Percentiles rank a stretch among this genome's conserved stretches.
Conservation (phyloP, 2,329 filamentous ascomycete genomes). For the Chalara sp. region DNA sequence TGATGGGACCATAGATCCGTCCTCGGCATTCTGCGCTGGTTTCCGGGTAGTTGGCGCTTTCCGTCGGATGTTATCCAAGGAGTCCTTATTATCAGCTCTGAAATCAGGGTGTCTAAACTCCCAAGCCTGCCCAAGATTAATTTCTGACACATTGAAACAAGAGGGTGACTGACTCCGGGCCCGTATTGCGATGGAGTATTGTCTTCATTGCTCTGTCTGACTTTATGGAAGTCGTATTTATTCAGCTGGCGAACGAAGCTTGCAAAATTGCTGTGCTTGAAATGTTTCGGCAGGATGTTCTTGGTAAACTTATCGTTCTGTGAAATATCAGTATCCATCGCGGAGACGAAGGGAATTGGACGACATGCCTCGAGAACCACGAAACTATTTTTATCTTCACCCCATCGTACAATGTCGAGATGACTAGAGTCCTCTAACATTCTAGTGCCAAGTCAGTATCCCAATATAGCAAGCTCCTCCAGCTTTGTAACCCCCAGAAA, state of each 20-base stretch:
- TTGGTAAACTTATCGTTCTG: conserved; percentile 99
- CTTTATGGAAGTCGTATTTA: conserved; percentile 98
- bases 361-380: conserved; percentile 83
- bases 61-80: conserved; percentile 88
- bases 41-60: conserved; percentile 93
- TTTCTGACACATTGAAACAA: neutral
- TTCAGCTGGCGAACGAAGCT: conserved; percentile 94
- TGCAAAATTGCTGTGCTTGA: conserved; percentile 98
- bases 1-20: conserved; percentile 59
- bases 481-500: conserved; percentile 21
- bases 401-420: conserved; percentile 90
- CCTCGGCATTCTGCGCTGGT: conserved; percentile 51
- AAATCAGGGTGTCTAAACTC: conserved; percentile 98
- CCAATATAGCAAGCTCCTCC: too few relatives aligned
- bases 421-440: conserved; percentile 97
- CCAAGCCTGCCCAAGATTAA: conserved; percentile 55
- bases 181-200: conserved; percentile 77
- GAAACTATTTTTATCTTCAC: conserved; percentile 89
- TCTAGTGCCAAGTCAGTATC: conserved; percentile 37
- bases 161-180: conserved; percentile 52
- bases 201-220: conserved; percentile 84
- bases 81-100: conserved; percentile 90
- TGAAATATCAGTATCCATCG: conserved; percentile 14
- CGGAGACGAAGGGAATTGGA: neutral
- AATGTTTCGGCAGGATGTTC: conserved; percentile 92